These are phyloP conservation scores for Fusarium phyllophilum DNA, from an alignment of 2,329 filamentous ascomycete genomes.

Conservation along the genomic window DNA sequence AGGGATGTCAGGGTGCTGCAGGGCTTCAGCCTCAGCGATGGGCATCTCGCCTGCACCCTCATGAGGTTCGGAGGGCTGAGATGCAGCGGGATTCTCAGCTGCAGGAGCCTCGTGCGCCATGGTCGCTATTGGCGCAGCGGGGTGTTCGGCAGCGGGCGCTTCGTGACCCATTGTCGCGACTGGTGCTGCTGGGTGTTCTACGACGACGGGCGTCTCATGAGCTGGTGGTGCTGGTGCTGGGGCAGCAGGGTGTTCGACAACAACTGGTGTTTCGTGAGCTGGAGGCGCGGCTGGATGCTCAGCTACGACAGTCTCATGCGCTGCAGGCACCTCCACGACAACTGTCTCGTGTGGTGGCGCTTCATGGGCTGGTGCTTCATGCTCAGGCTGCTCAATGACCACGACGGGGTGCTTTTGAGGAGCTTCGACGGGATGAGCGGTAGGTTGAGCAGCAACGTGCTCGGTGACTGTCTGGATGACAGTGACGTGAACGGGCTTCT, in stretches of 20 bases:
- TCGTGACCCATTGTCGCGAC: neutral
- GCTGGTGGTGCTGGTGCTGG: neutral
- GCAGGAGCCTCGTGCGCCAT: neutral
- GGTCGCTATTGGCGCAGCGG: neutral
- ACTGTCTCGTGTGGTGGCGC: neutral
- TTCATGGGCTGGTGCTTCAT: neutral
- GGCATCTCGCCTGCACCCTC: conserved; percentile 1
- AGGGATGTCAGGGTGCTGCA: conserved; percentile 4
- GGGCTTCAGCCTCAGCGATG: neutral
- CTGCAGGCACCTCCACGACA: neutral
- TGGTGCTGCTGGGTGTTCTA: neutral
- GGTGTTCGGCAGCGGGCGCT: neutral
- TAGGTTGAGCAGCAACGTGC: neutral
- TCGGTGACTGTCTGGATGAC: conserved; percentile 11
- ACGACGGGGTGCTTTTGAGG: neutral
- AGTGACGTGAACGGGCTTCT: conserved; percentile 21
- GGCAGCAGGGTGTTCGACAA: neutral
- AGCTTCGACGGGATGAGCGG: neutral
- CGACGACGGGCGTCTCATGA: neutral
- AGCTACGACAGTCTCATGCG: neutral
- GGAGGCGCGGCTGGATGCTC: neutral
- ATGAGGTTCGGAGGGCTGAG: neutral
- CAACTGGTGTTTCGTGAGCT: neutral
- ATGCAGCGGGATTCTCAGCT: neutral
- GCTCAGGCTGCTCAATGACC: neutral